A percentile compares a stretch with the other conserved stretches of the same genome.
Evolutionary conservation across 2,329 filamentous ascomycete genomes (phyloP).

Genomic region (Sporothrix phasma): DNA sequence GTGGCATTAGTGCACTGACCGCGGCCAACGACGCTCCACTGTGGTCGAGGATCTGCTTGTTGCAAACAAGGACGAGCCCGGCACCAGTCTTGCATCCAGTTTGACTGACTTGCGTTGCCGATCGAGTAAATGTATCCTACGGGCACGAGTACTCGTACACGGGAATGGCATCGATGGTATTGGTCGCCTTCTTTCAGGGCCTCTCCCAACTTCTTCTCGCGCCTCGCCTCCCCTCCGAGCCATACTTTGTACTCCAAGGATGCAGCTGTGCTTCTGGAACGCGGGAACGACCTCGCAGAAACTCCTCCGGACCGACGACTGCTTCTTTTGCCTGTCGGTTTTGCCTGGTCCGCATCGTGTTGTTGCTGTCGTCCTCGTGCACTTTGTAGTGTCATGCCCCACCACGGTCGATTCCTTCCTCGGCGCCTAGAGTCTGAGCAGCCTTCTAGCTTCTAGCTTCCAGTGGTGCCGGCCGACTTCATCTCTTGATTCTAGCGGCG

Average conservation of each 20-base stretch:
- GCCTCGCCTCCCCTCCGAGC: too few relatives aligned
- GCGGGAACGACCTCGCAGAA: not conserved
- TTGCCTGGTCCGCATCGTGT: not conserved
- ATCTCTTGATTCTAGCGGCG: constrained; percentile 2
- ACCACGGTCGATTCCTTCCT: not conserved
- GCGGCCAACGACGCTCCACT: not conserved
- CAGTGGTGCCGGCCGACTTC: not conserved
- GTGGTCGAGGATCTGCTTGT: not conserved
- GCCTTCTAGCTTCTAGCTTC: too few relatives aligned
- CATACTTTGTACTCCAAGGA: too few relatives aligned
- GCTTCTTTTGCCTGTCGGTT: too few relatives aligned
- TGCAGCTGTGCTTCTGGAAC: too few relatives aligned
- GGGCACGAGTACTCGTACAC: too few relatives aligned
- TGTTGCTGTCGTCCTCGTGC: not conserved
- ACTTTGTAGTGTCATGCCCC: not conserved
- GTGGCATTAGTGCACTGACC: not conserved
- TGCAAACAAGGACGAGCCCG: not conserved
- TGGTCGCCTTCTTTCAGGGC: too few relatives aligned
- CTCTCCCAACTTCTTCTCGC: too few relatives aligned
- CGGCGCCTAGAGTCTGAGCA: not conserved
- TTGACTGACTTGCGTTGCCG: not conserved
- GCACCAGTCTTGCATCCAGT: not conserved
- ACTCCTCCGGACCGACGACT: not conserved
- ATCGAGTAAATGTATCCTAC: not conserved
- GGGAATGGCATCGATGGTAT: not conserved